Base-by-base conservation (phyloP, 306 rosid genomes). In the Casuarina cunninghamiana region DNA sequence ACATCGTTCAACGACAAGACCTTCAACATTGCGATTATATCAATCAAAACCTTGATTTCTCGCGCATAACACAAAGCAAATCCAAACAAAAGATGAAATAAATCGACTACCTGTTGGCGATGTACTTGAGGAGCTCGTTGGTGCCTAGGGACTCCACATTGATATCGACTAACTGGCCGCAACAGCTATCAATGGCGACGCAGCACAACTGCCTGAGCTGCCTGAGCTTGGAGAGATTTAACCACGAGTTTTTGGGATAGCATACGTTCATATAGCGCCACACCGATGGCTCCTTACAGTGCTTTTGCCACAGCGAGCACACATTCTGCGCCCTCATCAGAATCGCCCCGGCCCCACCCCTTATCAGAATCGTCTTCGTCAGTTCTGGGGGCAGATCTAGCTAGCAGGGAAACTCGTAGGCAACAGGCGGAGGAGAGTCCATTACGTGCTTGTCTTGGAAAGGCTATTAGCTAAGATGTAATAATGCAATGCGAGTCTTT, bases 281-380 rank as follows among this genome's bases (percentile, higher is more conserved):
- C 37, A 86, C 63, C 15, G 53, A 51, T 44, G 95, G 95, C 32
- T 87, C 91, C 77, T 69, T 80, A 43, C 89, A 75, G 83, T 90
- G 80, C 2, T 65, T 68, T 61, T 84, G 88, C 97, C 97, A 92
- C n/a, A 53, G 17, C 11, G 78, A 66, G 83, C 93, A 92, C 67
- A 90, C 95, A 1, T 3, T 13, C 69, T 80, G 88, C 45, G 83
- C 91, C 41, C 16, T 69, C 37, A 11, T 26, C 26, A 92, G 77
- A 53, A 83, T 77, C 2, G 88, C 90, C 38, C 83, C 9, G 0
- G 86, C 66, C 9, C 81, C 81, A 0, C 90, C 85, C 74, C 86
- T 84, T 42, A 55, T 75, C 46, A 92, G 77, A 57, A 92, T 88
- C 48, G 82, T 16, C 7, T 77, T 51, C 67, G 80, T 75, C 77